phyloP scores from a whole-genome alignment of 2,329 filamentous ascomycete genomes.

The Herpotrichia juniperi region DNA sequence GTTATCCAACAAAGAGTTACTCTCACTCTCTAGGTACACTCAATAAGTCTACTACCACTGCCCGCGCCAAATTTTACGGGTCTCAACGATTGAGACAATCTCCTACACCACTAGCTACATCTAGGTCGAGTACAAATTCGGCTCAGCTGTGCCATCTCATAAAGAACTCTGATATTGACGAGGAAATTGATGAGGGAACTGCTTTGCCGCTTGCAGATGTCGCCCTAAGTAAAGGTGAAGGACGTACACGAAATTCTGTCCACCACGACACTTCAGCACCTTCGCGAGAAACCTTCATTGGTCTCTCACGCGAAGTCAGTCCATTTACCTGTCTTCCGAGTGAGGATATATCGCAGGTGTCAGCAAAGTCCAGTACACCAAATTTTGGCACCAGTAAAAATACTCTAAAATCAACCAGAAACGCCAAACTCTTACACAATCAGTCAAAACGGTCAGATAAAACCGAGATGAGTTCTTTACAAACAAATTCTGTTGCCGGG shows the following conservation, averaged over 20 bases:
- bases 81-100: too few relatives aligned
- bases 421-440: too few relatives aligned
- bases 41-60: too few relatives aligned
- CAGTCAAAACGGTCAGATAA: not conserved
- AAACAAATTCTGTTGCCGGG: not conserved
- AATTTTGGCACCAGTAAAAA: not conserved
- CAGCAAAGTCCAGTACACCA: too few relatives aligned
- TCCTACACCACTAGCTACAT: too few relatives aligned
- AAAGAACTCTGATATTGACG: too few relatives aligned
- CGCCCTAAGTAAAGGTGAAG: not conserved
- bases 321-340: not conserved
- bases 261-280: not conserved
- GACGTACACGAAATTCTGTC: not conserved
- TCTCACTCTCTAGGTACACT: too few relatives aligned
- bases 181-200: not conserved
- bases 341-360: not conserved
- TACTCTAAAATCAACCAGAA: too few relatives aligned
- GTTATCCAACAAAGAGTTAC: too few relatives aligned
- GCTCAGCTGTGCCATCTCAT: too few relatives aligned
- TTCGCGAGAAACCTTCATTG: not conserved
- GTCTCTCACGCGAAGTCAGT: not conserved
- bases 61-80: too few relatives aligned
- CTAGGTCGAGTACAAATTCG: too few relatives aligned
- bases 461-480: not conserved
- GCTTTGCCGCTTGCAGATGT: not conserved